Evolutionary conservation across 108 stramenopile genomes (phyloP).

Genomic region (Nitzschia sp.): DNA sequence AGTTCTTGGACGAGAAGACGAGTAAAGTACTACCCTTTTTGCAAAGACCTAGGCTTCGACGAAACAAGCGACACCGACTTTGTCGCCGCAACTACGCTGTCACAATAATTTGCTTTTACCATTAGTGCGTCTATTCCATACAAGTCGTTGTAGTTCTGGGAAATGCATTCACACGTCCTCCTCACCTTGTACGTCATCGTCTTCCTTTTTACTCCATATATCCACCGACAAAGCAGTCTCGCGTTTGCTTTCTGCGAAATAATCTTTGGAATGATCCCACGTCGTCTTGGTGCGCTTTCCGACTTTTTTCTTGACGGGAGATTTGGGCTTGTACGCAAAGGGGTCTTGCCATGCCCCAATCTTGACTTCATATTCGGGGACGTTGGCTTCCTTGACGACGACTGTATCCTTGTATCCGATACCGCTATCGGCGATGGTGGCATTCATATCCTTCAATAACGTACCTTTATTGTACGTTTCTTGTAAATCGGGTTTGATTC

Average conservation of each 20-base stretch:
- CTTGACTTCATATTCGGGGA: slow-evolving; percentile 9
- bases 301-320: slow-evolving; percentile 3
- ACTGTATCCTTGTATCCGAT: slow-evolving; percentile 10
- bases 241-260: background rate
- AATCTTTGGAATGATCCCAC: background rate
- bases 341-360: slow-evolving; percentile 18
- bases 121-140: too few relatives aligned
- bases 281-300: slow-evolving; percentile 4
- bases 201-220: slow-evolving; percentile 1
- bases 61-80: too few relatives aligned
- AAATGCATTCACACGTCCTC: too few relatives aligned
- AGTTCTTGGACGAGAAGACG: too few relatives aligned
- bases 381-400: background rate
- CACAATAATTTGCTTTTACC: too few relatives aligned
- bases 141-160: too few relatives aligned
- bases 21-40: too few relatives aligned
- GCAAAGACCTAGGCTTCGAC: too few relatives aligned
- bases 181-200: too few relatives aligned
- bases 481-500: slow-evolving; percentile 1
- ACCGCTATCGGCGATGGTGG: background rate
- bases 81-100: too few relatives aligned
- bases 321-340: slow-evolving; percentile 3
- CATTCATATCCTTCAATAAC: background rate
- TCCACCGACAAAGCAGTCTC: background rate
- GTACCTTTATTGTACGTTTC: background rate